Percentiles rank a stretch among this genome's conserved stretches.
Evolutionary conservation across 345 rosid genomes (phyloP).

Genomic region (Ceriops tagal): DNA sequence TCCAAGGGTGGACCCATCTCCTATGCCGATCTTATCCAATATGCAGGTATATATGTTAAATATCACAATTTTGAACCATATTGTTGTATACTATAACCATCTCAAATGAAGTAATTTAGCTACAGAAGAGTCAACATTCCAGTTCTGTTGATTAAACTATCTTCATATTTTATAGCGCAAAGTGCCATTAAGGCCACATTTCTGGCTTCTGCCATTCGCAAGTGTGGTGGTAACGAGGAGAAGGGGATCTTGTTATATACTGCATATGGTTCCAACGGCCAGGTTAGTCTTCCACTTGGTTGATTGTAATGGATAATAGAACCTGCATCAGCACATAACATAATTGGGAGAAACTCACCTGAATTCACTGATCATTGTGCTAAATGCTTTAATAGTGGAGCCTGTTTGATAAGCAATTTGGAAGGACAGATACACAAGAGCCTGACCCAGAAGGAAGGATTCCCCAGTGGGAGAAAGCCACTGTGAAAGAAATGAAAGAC

Average conservation of each 20-base stretch:
- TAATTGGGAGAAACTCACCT: neutral
- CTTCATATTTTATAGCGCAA: constrained; percentile 47
- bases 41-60: constrained; percentile 45
- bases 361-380: neutral
- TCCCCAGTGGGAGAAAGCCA: constrained; percentile 74
- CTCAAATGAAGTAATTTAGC: neutral
- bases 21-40: constrained; percentile 76
- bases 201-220: constrained; percentile 77
- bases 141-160: constrained; percentile 2
- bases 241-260: constrained; percentile 63
- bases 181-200: constrained; percentile 72
- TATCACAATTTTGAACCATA: neutral
- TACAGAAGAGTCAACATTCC: neutral
- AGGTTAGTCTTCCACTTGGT: constrained; percentile 42
- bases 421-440: constrained; percentile 63
- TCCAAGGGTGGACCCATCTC: constrained; percentile 94
- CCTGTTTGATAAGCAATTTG: constrained; percentile 80
- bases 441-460: constrained; percentile 85
- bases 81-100: neutral
- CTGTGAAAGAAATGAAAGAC: constrained; percentile 86
- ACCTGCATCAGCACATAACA: neutral
- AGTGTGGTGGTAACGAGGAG: constrained; percentile 93
- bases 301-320: neutral
- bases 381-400: constrained; percentile 56
- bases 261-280: constrained; percentile 86